Evolutionary conservation across 306 rosid species (phyloP).

Genomic region (Cicer arietinum): DNA sequence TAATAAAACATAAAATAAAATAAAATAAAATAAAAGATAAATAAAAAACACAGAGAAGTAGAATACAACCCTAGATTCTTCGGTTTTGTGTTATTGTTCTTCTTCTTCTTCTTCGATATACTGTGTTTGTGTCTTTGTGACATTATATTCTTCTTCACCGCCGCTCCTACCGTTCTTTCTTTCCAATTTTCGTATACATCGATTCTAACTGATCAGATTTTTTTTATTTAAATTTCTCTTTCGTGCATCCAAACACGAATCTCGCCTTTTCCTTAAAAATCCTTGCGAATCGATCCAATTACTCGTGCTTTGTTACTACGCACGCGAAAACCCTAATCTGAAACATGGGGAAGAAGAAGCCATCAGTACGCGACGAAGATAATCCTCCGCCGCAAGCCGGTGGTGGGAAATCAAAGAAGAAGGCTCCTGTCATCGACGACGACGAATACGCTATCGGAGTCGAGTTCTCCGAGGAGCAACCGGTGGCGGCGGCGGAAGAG

Average conservation of each 20-base stretch:
- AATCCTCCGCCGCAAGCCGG: conserved; percentile 52
- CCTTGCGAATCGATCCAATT: conserved; percentile 29
- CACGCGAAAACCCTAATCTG: conserved; percentile 41
- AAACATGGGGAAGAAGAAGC: conserved; percentile 84
- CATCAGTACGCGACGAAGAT: conserved; percentile 70
- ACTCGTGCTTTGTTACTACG: background rate
- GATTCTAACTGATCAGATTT: background rate
- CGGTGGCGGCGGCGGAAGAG: conserved; percentile 50
- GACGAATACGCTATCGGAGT: conserved; percentile 80
- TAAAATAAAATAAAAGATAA: no score
- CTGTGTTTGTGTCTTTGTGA: no score
- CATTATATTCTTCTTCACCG: background rate
- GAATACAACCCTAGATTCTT: no score
- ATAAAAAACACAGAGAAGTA: no score
- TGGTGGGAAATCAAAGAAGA: conserved; percentile 81
- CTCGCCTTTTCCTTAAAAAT: background rate
- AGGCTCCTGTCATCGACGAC: conserved; percentile 68
- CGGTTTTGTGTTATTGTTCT: no score
- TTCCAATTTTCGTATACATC: background rate
- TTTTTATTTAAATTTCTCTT: background rate
- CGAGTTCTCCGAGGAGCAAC: conserved; percentile 68
- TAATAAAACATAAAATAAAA: no score
- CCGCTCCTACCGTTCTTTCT: background rate
- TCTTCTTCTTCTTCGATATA: no score
- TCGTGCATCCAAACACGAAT: background rate